A percentile compares a stretch with the other conserved stretches of the same genome.
These are phyloP conservation scores for Colletotrichum siamense DNA, from an alignment of 2,329 filamentous ascomycete species.

Conservation along the genomic window DNA sequence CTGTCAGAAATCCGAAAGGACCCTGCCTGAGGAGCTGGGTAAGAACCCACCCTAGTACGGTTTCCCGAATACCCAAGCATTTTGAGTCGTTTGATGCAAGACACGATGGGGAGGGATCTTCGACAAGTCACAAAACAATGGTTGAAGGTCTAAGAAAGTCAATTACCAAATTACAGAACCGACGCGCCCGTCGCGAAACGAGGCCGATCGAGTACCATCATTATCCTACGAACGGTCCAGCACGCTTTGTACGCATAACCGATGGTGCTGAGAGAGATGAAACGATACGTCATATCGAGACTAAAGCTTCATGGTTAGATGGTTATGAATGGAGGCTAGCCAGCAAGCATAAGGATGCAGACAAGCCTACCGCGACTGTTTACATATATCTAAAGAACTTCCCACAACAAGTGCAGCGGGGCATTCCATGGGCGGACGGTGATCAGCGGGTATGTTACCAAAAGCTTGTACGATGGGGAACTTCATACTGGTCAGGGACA, in stretches of 20 bases:
- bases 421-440: background rate
- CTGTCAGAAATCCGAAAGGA: background rate
- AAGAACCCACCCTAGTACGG: background rate
- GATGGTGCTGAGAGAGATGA: background rate
- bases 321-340: background rate
- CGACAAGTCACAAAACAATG: background rate
- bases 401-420: background rate
- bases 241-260: background rate
- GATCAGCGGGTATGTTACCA: background rate
- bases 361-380: background rate
- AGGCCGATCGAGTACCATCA: background rate
- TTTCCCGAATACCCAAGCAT: background rate
- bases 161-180: background rate
- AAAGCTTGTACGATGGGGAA: background rate
- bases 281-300: background rate
- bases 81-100: fast-evolving
- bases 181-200: background rate
- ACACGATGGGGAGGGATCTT: fast-evolving
- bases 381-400: background rate
- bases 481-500: background rate
- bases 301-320: background rate
- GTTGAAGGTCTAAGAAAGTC: background rate
- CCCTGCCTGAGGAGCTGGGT: background rate
- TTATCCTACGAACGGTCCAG: background rate
- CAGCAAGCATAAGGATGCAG: background rate